Base-by-base conservation (phyloP, 331 rosid genomes). In the Spiraea crenata region DNA sequence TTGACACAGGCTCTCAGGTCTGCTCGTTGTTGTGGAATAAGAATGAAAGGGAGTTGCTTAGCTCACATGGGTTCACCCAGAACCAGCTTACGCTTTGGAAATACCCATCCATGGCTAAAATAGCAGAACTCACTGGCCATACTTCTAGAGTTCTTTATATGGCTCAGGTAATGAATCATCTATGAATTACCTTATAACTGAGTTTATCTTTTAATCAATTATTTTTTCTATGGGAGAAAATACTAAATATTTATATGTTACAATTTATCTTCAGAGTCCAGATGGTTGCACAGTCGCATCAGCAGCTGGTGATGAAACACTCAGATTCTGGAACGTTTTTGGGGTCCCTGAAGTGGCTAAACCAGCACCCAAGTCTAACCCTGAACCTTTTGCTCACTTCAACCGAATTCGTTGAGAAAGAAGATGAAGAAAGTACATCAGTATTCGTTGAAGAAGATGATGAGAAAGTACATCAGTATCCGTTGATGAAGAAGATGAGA, bases 11-110 rank as follows among this genome's bases (percentile, higher is more conserved):
- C 19, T 91, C 97, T 62, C 90, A 91, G 66, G 91, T 88, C 4
- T 91, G 97, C 63, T 77, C 97, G 65, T 25, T 91, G 67, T 62
- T 86, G 54, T 88, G 97, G 95, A 91, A 85, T 89, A 91, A 85
- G 89, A 91, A 88, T 63, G 96, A 91, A 79, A 81, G 89, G 15
- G 97, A 91, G 84, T 74, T 91, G 57, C 97, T 91, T 46, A 91
- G 96, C 74, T 85, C 96, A 9, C 97, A 91, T 50, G 97, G 97
- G 15, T 91, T 86, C 64, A 57, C 88, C 25, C 84, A 86, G 78
- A 91, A 91, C 76, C 96, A 88, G 81, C 81, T 91, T 4, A 86
- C 92, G 12, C 97, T 91, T 38, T 88, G 97, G 97, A 91, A 91
- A 69, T 91, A 91, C 70, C 97, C 97, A n/a, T 86, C 97, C 31